Evolutionary conservation across 2,329 filamentous ascomycete genomes (phyloP), one percentile per base, ranked within the genome.

Genomic region (Talaromyces sp.): DNA sequence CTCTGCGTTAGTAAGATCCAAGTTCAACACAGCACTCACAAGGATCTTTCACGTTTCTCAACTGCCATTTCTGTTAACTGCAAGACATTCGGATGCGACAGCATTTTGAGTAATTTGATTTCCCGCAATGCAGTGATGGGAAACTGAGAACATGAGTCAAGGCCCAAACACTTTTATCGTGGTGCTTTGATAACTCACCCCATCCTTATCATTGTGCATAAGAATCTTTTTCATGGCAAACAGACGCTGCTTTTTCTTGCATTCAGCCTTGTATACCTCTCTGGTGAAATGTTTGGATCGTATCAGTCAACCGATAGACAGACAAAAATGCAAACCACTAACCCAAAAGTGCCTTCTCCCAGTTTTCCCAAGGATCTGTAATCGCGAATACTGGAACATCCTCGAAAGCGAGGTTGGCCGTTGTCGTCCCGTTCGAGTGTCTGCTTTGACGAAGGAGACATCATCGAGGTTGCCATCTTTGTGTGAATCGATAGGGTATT

Each of bases 191-290:
- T 33, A 51, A 78, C 87, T 69, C 77, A 91, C 88, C 56, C 95
- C 95, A 77, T 99, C 95, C 75, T 97, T 98, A 80, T 99, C 95
- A 75, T 98, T 96, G 75, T 98, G 95, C 91, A 98, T 97, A 67
- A 99, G 86, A 67, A 99, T 99, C 83, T 98, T 98, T 81, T 99
- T 99, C 71, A 99, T 77, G 4, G 95, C 95, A 63, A 96, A 90
- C 53, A 93, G 76, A 27, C 85, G 83, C 59, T 90, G 89, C 1
- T 87, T 90, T 70, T 84, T 89, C 70, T 86, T 88, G 30, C 90
- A 92, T 64, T 85, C 85, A 64, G 92, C 95, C 71, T 93, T 95
- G 76, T 96, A 92, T 44, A 98, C 95, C 79, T 98, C 92, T 67
- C 88, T 90, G 65, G 62, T 57, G 59, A 60, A 53, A 60, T 22